These are phyloP conservation scores for Stylonectria norvegica DNA, from an alignment of 2,329 filamentous ascomycete species.

Conservation along the genomic window DNA sequence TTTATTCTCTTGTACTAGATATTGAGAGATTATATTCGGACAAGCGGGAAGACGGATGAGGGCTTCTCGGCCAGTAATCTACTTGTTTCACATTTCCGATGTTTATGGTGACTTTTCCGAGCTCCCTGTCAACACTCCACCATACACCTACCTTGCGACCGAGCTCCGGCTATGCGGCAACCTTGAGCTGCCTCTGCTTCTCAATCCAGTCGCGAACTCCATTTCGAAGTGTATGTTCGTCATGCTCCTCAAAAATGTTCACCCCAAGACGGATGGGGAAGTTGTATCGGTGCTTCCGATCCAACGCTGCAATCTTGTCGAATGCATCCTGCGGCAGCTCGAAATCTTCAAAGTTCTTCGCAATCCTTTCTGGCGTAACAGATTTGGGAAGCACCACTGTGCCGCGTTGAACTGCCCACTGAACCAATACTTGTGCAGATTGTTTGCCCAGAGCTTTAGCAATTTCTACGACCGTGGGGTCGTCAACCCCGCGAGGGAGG, in stretches of 20 bases:
- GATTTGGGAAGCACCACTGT: conserved; percentile 53
- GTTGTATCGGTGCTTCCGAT: conserved; percentile 13
- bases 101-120: too few relatives aligned
- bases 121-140: too few relatives aligned
- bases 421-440: conserved; percentile 47
- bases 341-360: conserved; percentile 39
- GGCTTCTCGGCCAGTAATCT: too few relatives aligned
- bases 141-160: too few relatives aligned
- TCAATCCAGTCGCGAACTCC: conserved; percentile 4
- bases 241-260: conserved; percentile 13
- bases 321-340: conserved; percentile 7
- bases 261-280: conserved; percentile 10
- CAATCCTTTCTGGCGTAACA: conserved; percentile 49
- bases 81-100: too few relatives aligned
- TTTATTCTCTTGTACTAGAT: too few relatives aligned
- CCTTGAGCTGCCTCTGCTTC: too few relatives aligned
- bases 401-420: conserved; percentile 52
- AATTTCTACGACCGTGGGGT: conserved; percentile 45
- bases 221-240: conserved; percentile 2
- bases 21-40: too few relatives aligned
- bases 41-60: too few relatives aligned
- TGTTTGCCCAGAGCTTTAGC: conserved; percentile 47
- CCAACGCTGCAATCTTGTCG: conserved; percentile 6
- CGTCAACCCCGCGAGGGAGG: conserved; percentile 47
- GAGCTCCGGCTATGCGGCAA: too few relatives aligned